phyloP scores from a whole-genome alignment of 768 basidiomycete genomes.

The Rhodotorula diobovata region DNA sequence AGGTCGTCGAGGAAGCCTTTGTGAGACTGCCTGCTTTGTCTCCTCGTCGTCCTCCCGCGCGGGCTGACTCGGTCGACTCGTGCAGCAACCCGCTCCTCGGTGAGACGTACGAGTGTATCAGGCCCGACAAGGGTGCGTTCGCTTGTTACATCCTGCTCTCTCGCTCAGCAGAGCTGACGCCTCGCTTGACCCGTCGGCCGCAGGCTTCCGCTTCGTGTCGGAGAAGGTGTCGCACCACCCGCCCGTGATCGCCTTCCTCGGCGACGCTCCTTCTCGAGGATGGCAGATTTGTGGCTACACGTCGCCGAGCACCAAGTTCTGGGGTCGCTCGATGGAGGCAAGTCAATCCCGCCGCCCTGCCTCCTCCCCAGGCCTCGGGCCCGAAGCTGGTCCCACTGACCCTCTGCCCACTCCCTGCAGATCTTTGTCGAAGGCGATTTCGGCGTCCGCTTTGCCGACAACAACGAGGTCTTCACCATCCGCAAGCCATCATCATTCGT shows the following conservation, averaged over 20 bases:
- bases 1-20: conserved; percentile 85
- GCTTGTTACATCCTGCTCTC: conserved; percentile 53
- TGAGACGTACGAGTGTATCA: conserved; percentile 90
- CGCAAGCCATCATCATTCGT: conserved; percentile 34
- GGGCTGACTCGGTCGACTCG: neutral
- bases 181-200: no score
- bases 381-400: no score
- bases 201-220: conserved; percentile 48
- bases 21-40: neutral
- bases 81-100: conserved; percentile 66
- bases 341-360: neutral
- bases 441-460: conserved; percentile 25
- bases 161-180: neutral
- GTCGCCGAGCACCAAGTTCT: conserved; percentile 39
- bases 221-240: conserved; percentile 99
- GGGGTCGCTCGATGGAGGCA: conserved; percentile 37
- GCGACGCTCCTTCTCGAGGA: conserved; percentile 19
- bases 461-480: conserved; percentile 32
- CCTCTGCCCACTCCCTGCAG: neutral
- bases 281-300: conserved; percentile 36
- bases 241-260: conserved; percentile 36
- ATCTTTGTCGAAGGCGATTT: conserved; percentile 30
- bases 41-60: neutral
- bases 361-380: neutral
- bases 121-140: conserved; percentile 72